Percentiles rank a stretch among this genome's conserved stretches.
Conservation (phyloP, 768 basidiomycete genomes). For the Hypholoma sublateritium region DNA sequence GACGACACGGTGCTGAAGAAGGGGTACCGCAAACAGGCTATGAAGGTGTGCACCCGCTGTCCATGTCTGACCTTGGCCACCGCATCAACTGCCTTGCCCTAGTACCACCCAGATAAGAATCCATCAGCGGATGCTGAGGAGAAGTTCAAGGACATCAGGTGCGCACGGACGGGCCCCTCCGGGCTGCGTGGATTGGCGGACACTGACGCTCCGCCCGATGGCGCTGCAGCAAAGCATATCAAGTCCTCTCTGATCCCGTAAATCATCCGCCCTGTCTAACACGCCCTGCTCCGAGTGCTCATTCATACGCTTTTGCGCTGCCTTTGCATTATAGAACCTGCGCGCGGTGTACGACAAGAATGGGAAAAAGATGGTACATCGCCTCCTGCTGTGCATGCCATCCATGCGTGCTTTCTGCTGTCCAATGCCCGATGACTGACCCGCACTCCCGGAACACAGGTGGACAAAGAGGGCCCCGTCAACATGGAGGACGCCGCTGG, state of each 20-base stretch:
- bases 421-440: background rate
- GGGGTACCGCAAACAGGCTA: slow-evolving; percentile 91
- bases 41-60: slow-evolving; percentile 58
- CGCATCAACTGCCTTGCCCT: background rate
- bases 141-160: slow-evolving; percentile 97
- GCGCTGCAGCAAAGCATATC: slow-evolving; percentile 82
- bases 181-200: background rate
- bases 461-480: slow-evolving; percentile 74
- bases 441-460: slow-evolving; percentile 30
- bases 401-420: background rate
- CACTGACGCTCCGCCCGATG: background rate
- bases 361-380: slow-evolving; percentile 80
- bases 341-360: slow-evolving; percentile 93
- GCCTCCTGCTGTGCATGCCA: background rate
- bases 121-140: slow-evolving; percentile 89
- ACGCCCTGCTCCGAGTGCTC: background rate
- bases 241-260: slow-evolving; percentile 84
- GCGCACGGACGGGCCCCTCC: slow-evolving; percentile 12
- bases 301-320: background rate
- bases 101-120: slow-evolving; percentile 98
- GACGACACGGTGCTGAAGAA: slow-evolving; percentile 87
- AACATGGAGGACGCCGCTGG: slow-evolving; percentile 91
- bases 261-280: slow-evolving; percentile 21
- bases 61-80: background rate
- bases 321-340: slow-evolving; percentile 52